phyloP scores from a whole-genome alignment of 1,284 basidiomycete species.

The Ceratobasidium sp. region DNA sequence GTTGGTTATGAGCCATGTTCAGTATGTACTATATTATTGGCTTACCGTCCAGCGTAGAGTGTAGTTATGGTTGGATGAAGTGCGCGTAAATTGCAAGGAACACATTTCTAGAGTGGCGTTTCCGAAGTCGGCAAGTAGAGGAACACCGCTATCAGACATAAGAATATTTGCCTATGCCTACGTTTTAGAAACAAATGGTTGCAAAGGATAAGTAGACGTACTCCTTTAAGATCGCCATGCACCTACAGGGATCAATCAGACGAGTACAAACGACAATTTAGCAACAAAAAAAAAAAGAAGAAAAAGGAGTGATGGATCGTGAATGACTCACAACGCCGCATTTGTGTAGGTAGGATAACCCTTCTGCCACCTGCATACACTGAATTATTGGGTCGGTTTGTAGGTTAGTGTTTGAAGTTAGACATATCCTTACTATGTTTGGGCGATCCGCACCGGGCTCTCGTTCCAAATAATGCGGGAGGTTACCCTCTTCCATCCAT shows the following conservation, averaged over 20 bases:
- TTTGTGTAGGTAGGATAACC: background rate
- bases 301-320: too few species aligned
- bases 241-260: background rate
- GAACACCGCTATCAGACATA: background rate
- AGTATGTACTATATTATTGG: background rate
- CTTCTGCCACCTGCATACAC: background rate
- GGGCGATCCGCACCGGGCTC: background rate
- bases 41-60: background rate
- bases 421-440: background rate
- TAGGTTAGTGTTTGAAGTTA: too few species aligned
- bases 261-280: background rate
- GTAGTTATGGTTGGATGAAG: background rate
- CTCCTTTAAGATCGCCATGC: conserved; percentile 1
- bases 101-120: background rate
- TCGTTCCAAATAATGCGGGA: background rate
- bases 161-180: background rate
- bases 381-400: background rate
- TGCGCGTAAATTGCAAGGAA: background rate
- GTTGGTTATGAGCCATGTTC: too few species aligned
- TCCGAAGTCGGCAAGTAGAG: background rate
- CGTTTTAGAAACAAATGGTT: background rate
- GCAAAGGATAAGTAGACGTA: background rate
- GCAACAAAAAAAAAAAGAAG: too few species aligned
- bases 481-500: conserved; percentile 4
- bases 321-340: background rate